These are phyloP conservation scores for Pseudisothecium myosuroides DNA, from an alignment of 225 moss, liverwort and hornwort genomes.

Conservation along the genomic window DNA sequence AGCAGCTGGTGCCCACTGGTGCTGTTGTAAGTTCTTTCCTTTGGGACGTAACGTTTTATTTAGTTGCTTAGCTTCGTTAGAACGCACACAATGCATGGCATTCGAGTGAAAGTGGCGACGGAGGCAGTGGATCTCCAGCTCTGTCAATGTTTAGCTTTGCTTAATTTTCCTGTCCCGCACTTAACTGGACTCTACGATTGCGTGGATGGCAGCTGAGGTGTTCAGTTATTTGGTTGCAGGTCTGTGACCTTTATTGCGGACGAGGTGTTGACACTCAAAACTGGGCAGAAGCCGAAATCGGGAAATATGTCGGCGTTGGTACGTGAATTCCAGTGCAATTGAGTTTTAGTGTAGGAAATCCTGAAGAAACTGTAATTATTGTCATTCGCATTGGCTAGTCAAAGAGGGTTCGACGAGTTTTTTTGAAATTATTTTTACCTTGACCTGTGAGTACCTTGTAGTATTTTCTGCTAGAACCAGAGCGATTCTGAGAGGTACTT, in stretches of 20 bases:
- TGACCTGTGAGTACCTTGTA: neutral
- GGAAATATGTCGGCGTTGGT: slow-evolving; percentile 45
- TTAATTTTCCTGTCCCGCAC: neutral
- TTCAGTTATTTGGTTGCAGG: slow-evolving; percentile 13
- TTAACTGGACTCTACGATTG: neutral
- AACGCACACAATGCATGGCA: neutral
- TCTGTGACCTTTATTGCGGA: slow-evolving; percentile 51
- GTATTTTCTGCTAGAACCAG: neutral
- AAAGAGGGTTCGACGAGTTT: neutral
- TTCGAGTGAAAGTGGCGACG: neutral
- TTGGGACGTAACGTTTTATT: neutral
- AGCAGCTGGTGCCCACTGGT: slow-evolving; percentile 41
- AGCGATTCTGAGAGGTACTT: neutral
- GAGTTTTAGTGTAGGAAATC: neutral
- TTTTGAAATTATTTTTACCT: neutral
- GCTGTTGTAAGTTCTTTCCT: slow-evolving; percentile 26
- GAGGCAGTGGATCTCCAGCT: neutral
- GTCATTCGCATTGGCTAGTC: neutral
- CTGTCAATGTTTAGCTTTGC: neutral
- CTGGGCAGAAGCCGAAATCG: slow-evolving; percentile 36
- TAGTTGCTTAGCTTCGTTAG: neutral
- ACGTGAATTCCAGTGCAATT: neutral
- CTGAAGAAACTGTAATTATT: neutral
- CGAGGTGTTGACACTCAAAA: slow-evolving; percentile 47
- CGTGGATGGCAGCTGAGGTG: neutral